phyloP scores from a whole-genome alignment of 2,329 filamentous ascomycete species.

The Dothidotthia symphoricarpi region DNA sequence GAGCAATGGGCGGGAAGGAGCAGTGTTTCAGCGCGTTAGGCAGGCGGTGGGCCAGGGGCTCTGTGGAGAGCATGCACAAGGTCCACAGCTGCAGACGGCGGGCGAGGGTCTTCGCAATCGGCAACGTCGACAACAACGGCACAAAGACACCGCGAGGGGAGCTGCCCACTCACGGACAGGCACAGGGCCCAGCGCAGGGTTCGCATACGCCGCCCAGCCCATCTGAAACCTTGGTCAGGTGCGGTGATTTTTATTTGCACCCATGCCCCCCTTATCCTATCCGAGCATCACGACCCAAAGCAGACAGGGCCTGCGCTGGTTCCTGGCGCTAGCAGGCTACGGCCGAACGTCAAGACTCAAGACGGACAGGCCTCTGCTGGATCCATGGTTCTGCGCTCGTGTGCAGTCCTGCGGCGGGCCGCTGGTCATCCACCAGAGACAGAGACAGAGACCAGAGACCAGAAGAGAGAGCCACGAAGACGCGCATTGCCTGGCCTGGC shows the following conservation, averaged over 20 bases:
- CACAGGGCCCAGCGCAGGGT: conserved; percentile 9
- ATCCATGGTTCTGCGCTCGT: no score
- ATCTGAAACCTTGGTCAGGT: conserved; percentile 18
- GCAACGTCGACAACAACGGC: no score
- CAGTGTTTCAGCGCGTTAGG: conserved; percentile 22
- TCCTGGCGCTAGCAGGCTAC: conserved; percentile 1
- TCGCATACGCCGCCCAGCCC: conserved; percentile 9
- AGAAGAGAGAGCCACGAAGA: no score
- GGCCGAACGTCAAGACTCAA: no score
- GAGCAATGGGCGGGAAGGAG: conserved; percentile 18
- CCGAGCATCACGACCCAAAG: neutral
- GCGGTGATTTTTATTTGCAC: conserved; percentile 2
- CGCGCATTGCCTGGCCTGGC: no score
- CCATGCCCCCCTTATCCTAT: conserved; percentile 1
- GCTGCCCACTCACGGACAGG: no score
- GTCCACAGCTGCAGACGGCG: conserved; percentile 4
- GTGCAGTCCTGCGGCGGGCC: neutral
- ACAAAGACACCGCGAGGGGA: no score
- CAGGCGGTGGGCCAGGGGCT: conserved; percentile 4
- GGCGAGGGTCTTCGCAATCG: neutral
- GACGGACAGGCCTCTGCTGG: no score
- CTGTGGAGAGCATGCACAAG: conserved; percentile 3
- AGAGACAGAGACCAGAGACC: no score
- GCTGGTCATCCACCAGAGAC: no score
- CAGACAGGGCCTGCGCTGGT: conserved; percentile 1